Evolutionary conservation across 2,329 filamentous ascomycete genomes (phyloP).

Genomic region (Aspergillus brunneoviolaceus): DNA sequence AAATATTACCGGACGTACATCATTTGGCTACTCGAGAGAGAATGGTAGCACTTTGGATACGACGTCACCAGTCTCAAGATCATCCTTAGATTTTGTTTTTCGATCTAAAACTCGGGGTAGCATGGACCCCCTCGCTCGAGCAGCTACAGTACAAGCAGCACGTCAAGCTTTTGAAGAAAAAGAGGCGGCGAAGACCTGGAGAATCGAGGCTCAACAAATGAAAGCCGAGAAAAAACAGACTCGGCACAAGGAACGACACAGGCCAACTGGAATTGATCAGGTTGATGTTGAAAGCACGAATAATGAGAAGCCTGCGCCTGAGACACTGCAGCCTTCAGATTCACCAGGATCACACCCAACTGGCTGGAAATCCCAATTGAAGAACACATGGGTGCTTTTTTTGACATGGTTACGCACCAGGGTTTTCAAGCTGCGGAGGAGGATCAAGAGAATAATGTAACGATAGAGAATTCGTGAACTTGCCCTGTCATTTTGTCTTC

Average conservation of each 20-base stretch:
- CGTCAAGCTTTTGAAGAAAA: conserved; percentile 60
- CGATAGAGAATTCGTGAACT: not conserved
- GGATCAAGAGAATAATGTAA: conserved; percentile 29
- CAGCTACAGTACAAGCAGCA: conserved; percentile 56
- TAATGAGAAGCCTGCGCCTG: conserved; percentile 19
- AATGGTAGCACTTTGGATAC: conserved; percentile 52
- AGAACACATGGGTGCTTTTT: conserved; percentile 53
- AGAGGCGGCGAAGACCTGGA: conserved; percentile 57
- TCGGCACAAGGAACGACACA: conserved; percentile 44
- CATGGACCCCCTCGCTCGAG: conserved; percentile 54
- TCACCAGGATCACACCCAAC: conserved; percentile 15
- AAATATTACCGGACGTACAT: conserved; percentile 50
- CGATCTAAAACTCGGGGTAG: conserved; percentile 51
- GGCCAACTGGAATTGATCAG: conserved; percentile 24
- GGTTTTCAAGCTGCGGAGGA: conserved; percentile 51
- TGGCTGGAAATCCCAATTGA: conserved; percentile 34
- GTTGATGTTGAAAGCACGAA: conserved; percentile 13
- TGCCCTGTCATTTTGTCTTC: too few relatives aligned
- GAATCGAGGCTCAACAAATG: conserved; percentile 53
- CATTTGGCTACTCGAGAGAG: conserved; percentile 50
- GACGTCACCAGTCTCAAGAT: conserved; percentile 53
- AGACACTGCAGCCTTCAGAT: conserved; percentile 20
- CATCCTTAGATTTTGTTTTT: conserved; percentile 58
- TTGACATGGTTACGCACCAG: conserved; percentile 58
- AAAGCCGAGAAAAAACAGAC: conserved; percentile 48